Conservation (phyloP, 257 asterid genomes). For the Rubia yunnanensis region DNA sequence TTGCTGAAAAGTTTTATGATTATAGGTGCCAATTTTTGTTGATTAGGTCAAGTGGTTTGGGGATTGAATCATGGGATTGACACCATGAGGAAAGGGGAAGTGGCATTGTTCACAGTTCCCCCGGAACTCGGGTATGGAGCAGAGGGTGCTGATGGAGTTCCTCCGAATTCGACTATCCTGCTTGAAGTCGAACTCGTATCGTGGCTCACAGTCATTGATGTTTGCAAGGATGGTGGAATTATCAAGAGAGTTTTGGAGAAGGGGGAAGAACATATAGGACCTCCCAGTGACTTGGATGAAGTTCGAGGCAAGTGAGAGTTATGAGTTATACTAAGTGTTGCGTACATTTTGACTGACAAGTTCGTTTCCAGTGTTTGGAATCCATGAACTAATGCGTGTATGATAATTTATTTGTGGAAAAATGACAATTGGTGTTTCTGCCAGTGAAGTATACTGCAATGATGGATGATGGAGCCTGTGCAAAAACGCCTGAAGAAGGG, state of each 20-base stretch:
- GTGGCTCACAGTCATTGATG: slow-evolving; percentile 59
- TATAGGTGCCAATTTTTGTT: slow-evolving; percentile 10
- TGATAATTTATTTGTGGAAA: slow-evolving; percentile 3
- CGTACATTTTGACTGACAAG: not conserved
- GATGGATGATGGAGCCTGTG: slow-evolving; percentile 38
- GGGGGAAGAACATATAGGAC: slow-evolving; percentile 47
- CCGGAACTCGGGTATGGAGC: slow-evolving; percentile 38
- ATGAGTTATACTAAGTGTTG: not conserved
- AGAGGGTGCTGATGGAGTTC: slow-evolving; percentile 29
- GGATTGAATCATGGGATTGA: slow-evolving; percentile 50
- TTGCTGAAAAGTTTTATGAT: not conserved
- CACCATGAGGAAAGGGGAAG: slow-evolving; percentile 67
- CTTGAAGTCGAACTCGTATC: slow-evolving; percentile 63
- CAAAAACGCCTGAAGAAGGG: slow-evolving; percentile 52
- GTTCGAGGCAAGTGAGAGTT: slow-evolving; percentile 41
- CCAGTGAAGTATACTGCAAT: slow-evolving; percentile 48
- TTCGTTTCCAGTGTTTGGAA: not conserved
- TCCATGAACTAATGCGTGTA: not conserved
- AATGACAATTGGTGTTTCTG: slow-evolving; percentile 11
- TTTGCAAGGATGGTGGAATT: slow-evolving; percentile 70
- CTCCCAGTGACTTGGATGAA: slow-evolving; percentile 67
- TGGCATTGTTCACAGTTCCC: slow-evolving; percentile 44
- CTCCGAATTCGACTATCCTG: slow-evolving; percentile 35
- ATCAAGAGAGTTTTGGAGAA: slow-evolving; percentile 46
- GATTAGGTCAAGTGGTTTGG: slow-evolving; percentile 31